Base-by-base conservation (phyloP, 768 basidiomycete species). In the Mycena latifolia region DNA sequence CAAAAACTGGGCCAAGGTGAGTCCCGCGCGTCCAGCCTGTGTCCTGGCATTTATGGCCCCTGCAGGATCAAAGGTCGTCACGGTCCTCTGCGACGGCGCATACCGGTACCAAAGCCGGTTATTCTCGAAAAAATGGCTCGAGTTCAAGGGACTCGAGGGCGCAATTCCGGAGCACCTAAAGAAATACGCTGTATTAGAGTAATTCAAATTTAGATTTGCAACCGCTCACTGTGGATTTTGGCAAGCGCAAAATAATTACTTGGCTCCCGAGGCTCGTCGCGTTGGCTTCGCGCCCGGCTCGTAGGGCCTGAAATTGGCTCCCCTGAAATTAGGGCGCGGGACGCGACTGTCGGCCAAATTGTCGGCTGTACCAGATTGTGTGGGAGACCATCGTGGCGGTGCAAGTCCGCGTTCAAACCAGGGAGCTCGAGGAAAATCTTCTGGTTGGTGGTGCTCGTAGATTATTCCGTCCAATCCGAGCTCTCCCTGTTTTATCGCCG, bases 71-170 rank as follows among this genome's bases (percentile, higher is more conserved):
- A 94, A 85, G 18, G 84, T 99, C 29, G 95, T 89, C 2, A 99
- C 98, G 6, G 85, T 98, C 56, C 79, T 99, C 41, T 94, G 92
- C 77, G 98, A 99, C 75, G 98, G 97, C 9, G 98, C 98, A 48
- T 97, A 99, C 74, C 88, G 98, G 74, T 98, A 99, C 75, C 98
- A 99, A 80, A 96, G 94, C 66, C 87, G 98, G 14, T 81, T 99
- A 37, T 99, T 99, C 82, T 98, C 96, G 18, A 92, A 92, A 76
- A 87, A 88, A 71, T 99, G 98, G 98, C 80, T 99, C 51, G 82
- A 89, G 74, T 81, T 85, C 37, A 99, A 99, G 76, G 89, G 85
- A 0, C 81, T 99, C 54, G 84, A 86, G 45, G 81, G 85, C 35
- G 89, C 91, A 25, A 94, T 99, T 73, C 96, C 98, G 2, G 83